Evolutionary conservation across 2,329 filamentous ascomycete species (phyloP).

Genomic region (Akanthomyces lecanii): DNA sequence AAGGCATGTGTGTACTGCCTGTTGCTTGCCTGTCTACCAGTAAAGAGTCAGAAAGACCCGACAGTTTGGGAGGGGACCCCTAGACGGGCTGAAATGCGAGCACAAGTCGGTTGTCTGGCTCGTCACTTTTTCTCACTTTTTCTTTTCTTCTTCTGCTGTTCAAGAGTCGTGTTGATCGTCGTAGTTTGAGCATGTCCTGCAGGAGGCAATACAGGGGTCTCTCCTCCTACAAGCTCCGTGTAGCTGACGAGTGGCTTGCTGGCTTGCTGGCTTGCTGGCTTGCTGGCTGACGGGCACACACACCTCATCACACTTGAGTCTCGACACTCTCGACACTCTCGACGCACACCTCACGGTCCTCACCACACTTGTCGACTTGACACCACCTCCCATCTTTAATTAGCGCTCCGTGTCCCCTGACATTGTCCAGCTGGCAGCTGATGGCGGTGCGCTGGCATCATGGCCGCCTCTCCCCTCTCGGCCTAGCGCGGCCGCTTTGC

Average conservation of each 20-base stretch:
- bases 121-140: not conserved
- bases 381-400: not conserved
- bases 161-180: too few species aligned
- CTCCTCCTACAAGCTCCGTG: too few species aligned
- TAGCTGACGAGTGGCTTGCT: too few species aligned
- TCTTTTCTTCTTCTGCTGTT: not conserved
- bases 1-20: too few species aligned
- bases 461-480: not conserved
- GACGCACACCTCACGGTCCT: too few species aligned
- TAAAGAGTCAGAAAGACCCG: not conserved
- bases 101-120: not conserved
- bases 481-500: not conserved
- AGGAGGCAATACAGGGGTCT: not conserved
- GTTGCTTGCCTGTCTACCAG: too few species aligned
- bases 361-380: not conserved
- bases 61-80: not conserved
- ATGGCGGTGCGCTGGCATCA: constrained; percentile 10
- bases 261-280: too few species aligned
- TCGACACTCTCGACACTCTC: too few species aligned
- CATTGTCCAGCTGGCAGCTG: constrained; percentile 6
- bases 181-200: not conserved
- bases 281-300: too few species aligned
- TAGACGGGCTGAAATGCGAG: not conserved
- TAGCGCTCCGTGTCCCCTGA: not conserved
- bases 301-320: not conserved